Conservation (phyloP, 2,329 filamentous ascomycete species). For the Aureobasidium leucospermi region DNA sequence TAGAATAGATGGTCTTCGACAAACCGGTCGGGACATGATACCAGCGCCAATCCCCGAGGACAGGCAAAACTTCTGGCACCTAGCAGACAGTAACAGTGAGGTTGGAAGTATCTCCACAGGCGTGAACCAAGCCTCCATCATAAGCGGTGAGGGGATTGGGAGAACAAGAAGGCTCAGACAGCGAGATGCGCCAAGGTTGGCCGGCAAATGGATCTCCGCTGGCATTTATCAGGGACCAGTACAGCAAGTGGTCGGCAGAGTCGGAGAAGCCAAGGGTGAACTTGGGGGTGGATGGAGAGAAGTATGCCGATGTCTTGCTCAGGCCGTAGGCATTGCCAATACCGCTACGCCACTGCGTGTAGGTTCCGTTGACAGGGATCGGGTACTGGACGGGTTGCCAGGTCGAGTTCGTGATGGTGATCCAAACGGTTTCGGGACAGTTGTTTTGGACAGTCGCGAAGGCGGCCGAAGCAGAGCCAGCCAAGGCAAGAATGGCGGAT, state of each 20-base stretch:
- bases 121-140: conserved; percentile 11
- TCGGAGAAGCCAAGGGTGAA: conserved; percentile 22
- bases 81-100: conserved; percentile 14
- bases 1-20: background rate
- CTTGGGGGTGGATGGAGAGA: conserved; percentile 19
- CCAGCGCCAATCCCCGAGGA: background rate
- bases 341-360: conserved; percentile 19
- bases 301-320: conserved; percentile 22
- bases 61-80: background rate
- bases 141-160: background rate
- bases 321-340: conserved; percentile 26
- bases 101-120: conserved; percentile 8
- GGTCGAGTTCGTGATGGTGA: conserved; percentile 22
- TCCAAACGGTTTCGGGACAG: conserved; percentile 22
- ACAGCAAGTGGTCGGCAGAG: conserved; percentile 18
- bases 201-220: conserved; percentile 23
- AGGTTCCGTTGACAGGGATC: conserved; percentile 19
- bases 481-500: conserved; percentile 14
- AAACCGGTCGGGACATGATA: background rate
- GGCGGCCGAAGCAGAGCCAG: conserved; percentile 16
- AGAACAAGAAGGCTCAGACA: conserved; percentile 8
- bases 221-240: conserved; percentile 24
- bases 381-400: conserved; percentile 16
- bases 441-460: conserved; percentile 22
- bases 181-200: conserved; percentile 19